Base-by-base conservation (phyloP, 169 alveolate species). In the Cryptosporidium viatorum region DNA sequence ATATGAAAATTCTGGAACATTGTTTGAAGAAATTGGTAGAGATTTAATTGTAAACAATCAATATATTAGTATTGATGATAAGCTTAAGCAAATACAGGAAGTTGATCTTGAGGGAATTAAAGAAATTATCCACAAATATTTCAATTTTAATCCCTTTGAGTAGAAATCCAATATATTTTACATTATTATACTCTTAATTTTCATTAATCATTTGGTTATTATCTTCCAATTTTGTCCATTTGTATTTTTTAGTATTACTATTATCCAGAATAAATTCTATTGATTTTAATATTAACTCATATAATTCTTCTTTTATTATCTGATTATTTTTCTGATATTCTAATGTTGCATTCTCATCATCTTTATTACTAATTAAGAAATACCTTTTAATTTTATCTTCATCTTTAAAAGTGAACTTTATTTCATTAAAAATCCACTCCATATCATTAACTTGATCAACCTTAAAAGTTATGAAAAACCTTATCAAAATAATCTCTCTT, bases 11-110 rank as follows among this genome's bases (percentile, higher is more conserved):
- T 21, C 71, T 33, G 48, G 48, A 37, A 39, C 52, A n/a, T 21
- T 55, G 2, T 52, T 59, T 37, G 86, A 73, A 9, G 86, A 73
- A 58, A 58, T 73, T 39, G 86, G 86, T 35, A 52, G 86, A 73
- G 71, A 73, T 73, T 29, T 73, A 52, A 52, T 51, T 12, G 41
- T 58, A 9, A 55, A 73, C 33, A 58, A 73, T 5, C 31, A 43
- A 1, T 73, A 73, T 41, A 59, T 29, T 26, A 50, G 65, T 58
- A 37, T 73, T 52, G 37, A 35, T 55, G 71, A 73, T 31, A 55
- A 59, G 59, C 70, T 73, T 73, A 8, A 73, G 10, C 71, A 59
- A 52, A 73, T 73, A 10, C 45, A 58, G 8, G 1, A 52, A 39
- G 58, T 73, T 55, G 43, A 35, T 31, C 23, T 55, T 33, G 59